Evolutionary conservation across 306 rosid genomes (phyloP), one percentile per base, ranked within the genome.

Genomic region (Argentina anserina): DNA sequence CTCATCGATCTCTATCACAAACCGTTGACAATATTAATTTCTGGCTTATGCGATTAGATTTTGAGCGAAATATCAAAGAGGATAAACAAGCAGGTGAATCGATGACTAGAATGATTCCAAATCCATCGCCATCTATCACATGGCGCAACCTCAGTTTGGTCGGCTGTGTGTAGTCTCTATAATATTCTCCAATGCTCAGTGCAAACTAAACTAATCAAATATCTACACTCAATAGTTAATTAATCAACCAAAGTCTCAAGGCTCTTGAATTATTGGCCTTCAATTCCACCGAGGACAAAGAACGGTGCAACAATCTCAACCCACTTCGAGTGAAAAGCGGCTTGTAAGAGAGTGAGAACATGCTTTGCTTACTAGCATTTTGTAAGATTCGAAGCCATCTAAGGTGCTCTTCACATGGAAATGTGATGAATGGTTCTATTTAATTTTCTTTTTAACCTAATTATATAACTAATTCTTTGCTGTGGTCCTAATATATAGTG

Each of bases 381-480:
- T 84, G 97, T 84, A 81, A 70, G 70, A 66, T 78, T 88, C 92
- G 79, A 92, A 84, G 89, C 84, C 82, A 78, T 81, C 52, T 76
- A 69, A 66, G 86, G 87, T 88, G 90, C 87, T 45, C 79, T 81
- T 92, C 98, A 92, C 96, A 85, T 92, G 93, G 84, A 86, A 62
- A 72, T 79, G 25, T 36, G 47, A 62, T 47, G 25, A 33, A 37
- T 3, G 11, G 23, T 68, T 14, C 7, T 45, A 25, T 42, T 45
- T 15, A 6, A 12, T 36, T 52, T 53, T 4, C 11, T 50, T 28
- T 40, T 50, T 34, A 49, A 49, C 31, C 31, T 53, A 53, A 23
- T 23, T 60, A 18, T 55, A 42, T 75, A 68, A 33, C 43, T 40
- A 39, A 12, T 66, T 29, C 11, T 70, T 75, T 56, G 1, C 56